A percentile compares a stretch with the other conserved stretches of the same genome.
These are phyloP conservation scores for Alternaria sp. DNA, from an alignment of 2,329 filamentous ascomycete genomes.

Conservation along the genomic window DNA sequence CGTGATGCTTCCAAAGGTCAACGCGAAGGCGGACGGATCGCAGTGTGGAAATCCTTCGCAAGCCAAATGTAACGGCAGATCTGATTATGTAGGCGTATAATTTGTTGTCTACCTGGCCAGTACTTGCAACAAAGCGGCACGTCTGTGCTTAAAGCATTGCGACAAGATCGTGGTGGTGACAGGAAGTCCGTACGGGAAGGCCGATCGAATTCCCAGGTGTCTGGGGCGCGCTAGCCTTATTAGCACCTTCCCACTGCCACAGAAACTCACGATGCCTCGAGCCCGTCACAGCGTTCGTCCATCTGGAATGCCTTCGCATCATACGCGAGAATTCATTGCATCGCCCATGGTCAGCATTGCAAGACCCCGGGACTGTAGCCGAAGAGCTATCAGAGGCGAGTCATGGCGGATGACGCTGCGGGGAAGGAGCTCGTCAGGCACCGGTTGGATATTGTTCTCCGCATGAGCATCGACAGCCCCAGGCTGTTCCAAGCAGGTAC, in stretches of 20 bases:
- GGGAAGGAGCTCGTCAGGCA: conserved; percentile 20
- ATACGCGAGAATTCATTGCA: neutral
- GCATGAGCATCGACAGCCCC: conserved; percentile 7
- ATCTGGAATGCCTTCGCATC: neutral
- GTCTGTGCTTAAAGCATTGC: neutral
- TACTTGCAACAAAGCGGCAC: too few species aligned
- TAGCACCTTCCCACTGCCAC: neutral
- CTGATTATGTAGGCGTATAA: too few species aligned
- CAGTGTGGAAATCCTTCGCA: neutral
- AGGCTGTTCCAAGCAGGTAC: neutral
- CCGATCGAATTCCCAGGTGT: too few species aligned
- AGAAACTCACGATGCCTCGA: too few species aligned
- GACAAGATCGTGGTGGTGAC: neutral
- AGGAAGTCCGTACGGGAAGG: too few species aligned
- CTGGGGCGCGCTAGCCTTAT: neutral
- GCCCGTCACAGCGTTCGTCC: neutral
- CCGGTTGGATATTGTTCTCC: conserved; percentile 37
- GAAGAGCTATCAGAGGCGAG: conserved; percentile 19
- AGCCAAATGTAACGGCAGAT: neutral
- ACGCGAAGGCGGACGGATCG: neutral
- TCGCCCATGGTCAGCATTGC: rapidly evolving
- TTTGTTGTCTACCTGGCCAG: too few species aligned
- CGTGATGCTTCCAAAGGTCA: neutral
- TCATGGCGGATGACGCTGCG: conserved; percentile 30
- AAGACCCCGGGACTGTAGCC: neutral